phyloP scores from a whole-genome alignment of 495 filamentous ascomycete genomes.

The Poronia punctata region DNA sequence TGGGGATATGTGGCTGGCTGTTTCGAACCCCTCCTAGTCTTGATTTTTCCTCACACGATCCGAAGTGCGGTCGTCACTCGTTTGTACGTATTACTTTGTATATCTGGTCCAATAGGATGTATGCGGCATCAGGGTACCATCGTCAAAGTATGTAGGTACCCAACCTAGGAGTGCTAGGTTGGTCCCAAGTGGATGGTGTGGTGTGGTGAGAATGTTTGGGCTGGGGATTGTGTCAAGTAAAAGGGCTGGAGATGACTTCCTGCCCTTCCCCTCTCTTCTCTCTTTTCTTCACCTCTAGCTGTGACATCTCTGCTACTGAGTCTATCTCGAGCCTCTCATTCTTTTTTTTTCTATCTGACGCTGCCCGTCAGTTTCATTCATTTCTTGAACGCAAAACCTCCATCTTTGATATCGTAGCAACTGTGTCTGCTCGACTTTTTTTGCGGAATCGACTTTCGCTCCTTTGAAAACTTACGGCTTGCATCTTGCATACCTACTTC shows the following conservation, averaged over 20 bases:
- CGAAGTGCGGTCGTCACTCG: no score
- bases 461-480: conserved; percentile 19
- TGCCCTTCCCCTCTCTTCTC: conserved; percentile 1
- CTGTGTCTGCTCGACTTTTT: conserved; percentile 37
- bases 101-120: no score
- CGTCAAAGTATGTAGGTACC: background rate
- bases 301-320: conserved; percentile 16
- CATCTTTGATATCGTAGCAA: conserved; percentile 25
- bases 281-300: conserved; percentile 19
- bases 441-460: conserved; percentile 46
- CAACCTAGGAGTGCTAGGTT: background rate
- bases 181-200: background rate
- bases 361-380: conserved; percentile 22
- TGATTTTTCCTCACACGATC: no score
- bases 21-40: no score
- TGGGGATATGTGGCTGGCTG: no score
- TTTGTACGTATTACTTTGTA: no score
- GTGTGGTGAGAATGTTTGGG: background rate
- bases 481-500: conserved; percentile 27
- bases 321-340: conserved; percentile 30
- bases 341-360: conserved; percentile 24
- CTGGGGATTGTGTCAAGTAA: background rate
- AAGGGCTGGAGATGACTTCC: conserved; percentile 7
- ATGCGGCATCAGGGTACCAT: no score
- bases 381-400: conserved; percentile 22